Evolutionary conservation across 768 basidiomycete species (phyloP), one percentile per base, ranked within the genome.

Genomic region (Tephrocybe sp.): DNA sequence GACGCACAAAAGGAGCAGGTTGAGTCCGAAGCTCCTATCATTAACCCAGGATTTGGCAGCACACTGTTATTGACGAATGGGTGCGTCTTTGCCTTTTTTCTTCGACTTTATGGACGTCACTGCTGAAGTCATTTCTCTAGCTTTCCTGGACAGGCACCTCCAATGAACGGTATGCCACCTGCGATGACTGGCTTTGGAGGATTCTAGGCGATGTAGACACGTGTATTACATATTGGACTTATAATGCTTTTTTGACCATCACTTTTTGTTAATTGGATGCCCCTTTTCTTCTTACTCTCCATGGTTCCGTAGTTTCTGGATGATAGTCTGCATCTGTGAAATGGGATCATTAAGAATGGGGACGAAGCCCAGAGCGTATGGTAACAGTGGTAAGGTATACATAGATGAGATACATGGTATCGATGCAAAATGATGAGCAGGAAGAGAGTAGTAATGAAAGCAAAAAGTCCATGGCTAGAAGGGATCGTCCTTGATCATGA

Each of bases 1-100:
- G 89, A 94, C 30, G 79, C 76, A 23, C 84, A 87, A 66, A 96
- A 97, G 73, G 93, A 96, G 74, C 80, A 92, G 66, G 85, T 84
- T 43, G 94, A 96, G 61, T 82, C 91, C 11, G 85, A 91, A 50
- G 83, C 84, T 46, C 88, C 89, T 4, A 91, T 96, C 58, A 91
- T 96, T 71, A 93, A 93, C 65, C 90, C 91, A 32, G 79, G 79
- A 38, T 78, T 84, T 53, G 78, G 84, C 24, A 75, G 70, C 50
- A 74, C 76, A 43, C 66, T 86, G 23, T 70, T 90, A 60, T 73
- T 93, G 49, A 93, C 90, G 25, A 88, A 90, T 59, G 88, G 87
- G 71, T 85, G 78, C 56, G 84, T 77, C 67, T 17, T n/a, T n/a
- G n/a, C n/a, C 25, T 39, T 53, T 51, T 10, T 14, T n/a, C 42